Conservation (phyloP, 805 yeast species). For the Yarrowia hollandica region DNA sequence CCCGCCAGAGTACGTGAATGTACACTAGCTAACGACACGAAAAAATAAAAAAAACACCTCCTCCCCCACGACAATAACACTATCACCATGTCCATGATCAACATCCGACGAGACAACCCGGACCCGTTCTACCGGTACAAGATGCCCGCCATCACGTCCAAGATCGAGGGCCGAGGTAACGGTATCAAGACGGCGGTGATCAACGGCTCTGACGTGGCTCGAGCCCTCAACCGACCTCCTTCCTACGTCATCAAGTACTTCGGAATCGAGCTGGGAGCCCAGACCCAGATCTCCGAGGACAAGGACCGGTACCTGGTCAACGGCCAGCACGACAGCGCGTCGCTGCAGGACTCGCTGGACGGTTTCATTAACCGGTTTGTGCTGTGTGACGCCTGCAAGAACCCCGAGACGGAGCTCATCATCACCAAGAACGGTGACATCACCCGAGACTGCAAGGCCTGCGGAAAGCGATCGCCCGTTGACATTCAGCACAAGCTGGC, state of each 20-base stretch:
- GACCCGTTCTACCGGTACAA: slow-evolving; percentile 99
- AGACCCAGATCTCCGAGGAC: slow-evolving; percentile 75
- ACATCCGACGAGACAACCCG: slow-evolving; percentile 93
- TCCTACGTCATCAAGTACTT: slow-evolving; percentile 89
- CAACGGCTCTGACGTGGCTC: slow-evolving; percentile 88
- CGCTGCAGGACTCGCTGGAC: slow-evolving; percentile 90
- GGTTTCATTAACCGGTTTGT: slow-evolving; percentile 93
- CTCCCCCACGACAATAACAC: not conserved
- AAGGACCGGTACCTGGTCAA: slow-evolving; percentile 88
- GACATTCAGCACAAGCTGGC: slow-evolving; percentile 85
- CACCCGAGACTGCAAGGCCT: slow-evolving; percentile 94
- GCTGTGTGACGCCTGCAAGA: slow-evolving; percentile 90
- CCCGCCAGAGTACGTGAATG: slow-evolving; percentile 9
- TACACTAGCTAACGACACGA: not conserved
- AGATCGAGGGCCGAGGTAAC: slow-evolving; percentile 98
- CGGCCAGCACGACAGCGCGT: slow-evolving; percentile 88
- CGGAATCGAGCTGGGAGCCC: slow-evolving; percentile 97
- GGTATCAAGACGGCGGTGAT: slow-evolving; percentile 96
- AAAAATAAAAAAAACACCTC: not conserved
- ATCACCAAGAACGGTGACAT: slow-evolving; percentile 72
- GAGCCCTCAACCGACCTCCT: slow-evolving; percentile 92
- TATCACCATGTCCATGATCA: slow-evolving; percentile 74
- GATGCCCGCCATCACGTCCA: slow-evolving; percentile 97
- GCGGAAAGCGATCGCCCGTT: slow-evolving; percentile 84
- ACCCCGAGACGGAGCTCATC: slow-evolving; percentile 94